These are phyloP conservation scores for Gaeumannomyces tritici DNA, from an alignment of 2,329 filamentous ascomycete genomes.

Conservation along the genomic window DNA sequence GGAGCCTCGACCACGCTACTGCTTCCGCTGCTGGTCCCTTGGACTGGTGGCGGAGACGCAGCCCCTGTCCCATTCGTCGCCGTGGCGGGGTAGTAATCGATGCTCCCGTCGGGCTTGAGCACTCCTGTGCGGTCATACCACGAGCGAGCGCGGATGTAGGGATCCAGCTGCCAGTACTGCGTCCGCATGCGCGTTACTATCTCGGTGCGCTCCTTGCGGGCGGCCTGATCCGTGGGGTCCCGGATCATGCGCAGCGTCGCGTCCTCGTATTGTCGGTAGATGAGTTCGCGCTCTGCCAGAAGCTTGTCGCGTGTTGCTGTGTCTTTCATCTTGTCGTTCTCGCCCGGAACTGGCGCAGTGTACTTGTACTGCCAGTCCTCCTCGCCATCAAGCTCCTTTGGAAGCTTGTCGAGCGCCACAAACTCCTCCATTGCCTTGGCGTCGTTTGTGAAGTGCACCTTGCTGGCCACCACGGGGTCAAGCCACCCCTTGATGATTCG, in stretches of 20 bases:
- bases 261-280: conserved; percentile 67
- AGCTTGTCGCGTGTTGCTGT: conserved; percentile 52
- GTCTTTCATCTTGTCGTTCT: conserved; percentile 69
- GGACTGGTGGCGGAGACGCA: neutral
- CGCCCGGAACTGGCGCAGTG: conserved; percentile 61
- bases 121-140: conserved; percentile 76
- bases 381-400: conserved; percentile 75
- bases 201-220: conserved; percentile 48
- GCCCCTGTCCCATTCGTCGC: neutral
- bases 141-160: conserved; percentile 73
- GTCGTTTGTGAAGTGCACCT: conserved; percentile 87
- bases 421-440: conserved; percentile 69
- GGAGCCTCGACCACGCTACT: conserved; percentile 5
- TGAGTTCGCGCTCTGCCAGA: conserved; percentile 48
- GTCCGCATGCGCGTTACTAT: conserved; percentile 55
- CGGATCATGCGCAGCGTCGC: conserved; percentile 68
- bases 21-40: conserved; percentile 5
- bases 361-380: conserved; percentile 82
- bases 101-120: conserved; percentile 54
- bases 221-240: conserved; percentile 32
- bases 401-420: conserved; percentile 60
- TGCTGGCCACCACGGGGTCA: conserved; percentile 88
- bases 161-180: conserved; percentile 86
- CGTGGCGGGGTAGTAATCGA: conserved; percentile 56
- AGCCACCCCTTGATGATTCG: conserved; percentile 92